Base-by-base conservation (phyloP, 192 early-diverging fungal species). In the Chytriomyces sp. region DNA sequence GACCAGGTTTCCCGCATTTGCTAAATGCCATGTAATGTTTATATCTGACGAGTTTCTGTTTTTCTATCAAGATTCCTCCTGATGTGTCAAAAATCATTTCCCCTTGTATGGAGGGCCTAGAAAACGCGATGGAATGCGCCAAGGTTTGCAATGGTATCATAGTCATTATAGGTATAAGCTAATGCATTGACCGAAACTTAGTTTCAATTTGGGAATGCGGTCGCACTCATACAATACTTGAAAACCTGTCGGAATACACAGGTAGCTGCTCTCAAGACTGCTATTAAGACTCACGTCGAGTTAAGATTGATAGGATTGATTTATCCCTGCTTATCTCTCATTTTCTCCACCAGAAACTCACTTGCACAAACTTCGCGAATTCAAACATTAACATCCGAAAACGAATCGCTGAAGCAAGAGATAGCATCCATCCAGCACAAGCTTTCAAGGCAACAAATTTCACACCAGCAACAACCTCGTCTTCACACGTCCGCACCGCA, bases 151-250 rank as follows among this genome's bases (percentile, higher is more conserved):
- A 6, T 22, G 5, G 39, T 32, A 32, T 25, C 31, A 44, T 19
- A 44, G 31, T 28, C 10, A 0, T 14, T 14, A 8, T 25, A 10
- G 39, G 7, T 2, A 37, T 3, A 2, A 17, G 19, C 36, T 0
- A n/a, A 7, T 49, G 1, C 44, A 19, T 12, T 49, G 14, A 22
- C 7, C 12, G 22, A 49, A 19, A 31, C 53, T 14, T 22, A 68
- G 53, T 68, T 55, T 22, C 66, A 68, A 56, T 68, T 56, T 53
- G 66, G 66, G 14, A 68, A 68, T 30, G 52, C 66, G 36, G 39
- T 39, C 14, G 12, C 52, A 1, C 53, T 68, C 30, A 56, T 68
- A 14, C n/a, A 30, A 26, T 68, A 56, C 33, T 3, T 68, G 12
- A 53, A 56, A 53, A 7, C 33, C 7, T 68, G 52, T 32, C 53